Evolutionary conservation across 2,329 filamentous ascomycete genomes (phyloP), one percentile per base, ranked within the genome.

Genomic region (Pezicula carpinea): DNA sequence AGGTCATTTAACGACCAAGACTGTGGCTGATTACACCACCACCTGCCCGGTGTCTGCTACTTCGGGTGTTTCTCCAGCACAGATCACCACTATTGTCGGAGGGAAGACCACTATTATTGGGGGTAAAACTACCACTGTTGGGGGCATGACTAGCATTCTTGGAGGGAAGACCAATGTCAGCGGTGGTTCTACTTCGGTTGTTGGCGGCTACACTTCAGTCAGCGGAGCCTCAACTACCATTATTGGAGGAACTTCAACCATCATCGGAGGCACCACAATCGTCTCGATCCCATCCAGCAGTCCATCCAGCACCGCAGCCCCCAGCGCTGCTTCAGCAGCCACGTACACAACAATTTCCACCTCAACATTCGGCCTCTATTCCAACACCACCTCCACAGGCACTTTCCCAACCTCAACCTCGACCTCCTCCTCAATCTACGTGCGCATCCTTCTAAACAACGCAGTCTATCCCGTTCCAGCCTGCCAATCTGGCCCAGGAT

Each of bases 361-460:
- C 18, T 17, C 34, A 18, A 38, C 15, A 13, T 38, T 15, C 14
- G 18, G 7, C 19, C n/a, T 10, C 34, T 39, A 32, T 15, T 22
- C 39, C 14, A 44, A 43, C 21, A 42, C 41, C 14, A 45, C 32
- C 14, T 43, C 44, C 13, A 32, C 15, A 17, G n/a, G 18, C 6
- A 18, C 36, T 21, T 19, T 15, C 4, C 13, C 44, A 33, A 46
- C 42, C 7, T 8, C 40, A 14, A 22, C n/a, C 17, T 44, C 36
- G 5, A n/a, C 38, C 42, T 36, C 44, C 8, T 49, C 47, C 19
- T 33, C 46, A 33, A 70, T 65, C 14, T 81, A 74, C 49, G 59
- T 85, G 35, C 75, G 81, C 14, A 72, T 85, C 41, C 67, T 73
- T 10, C 67, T 85, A 35, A 84, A 85, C 55, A 80, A 85, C 47